Evolutionary conservation across 2,329 filamentous ascomycete species (phyloP).

Genomic region (Monilinia vaccinii-corymbosi): DNA sequence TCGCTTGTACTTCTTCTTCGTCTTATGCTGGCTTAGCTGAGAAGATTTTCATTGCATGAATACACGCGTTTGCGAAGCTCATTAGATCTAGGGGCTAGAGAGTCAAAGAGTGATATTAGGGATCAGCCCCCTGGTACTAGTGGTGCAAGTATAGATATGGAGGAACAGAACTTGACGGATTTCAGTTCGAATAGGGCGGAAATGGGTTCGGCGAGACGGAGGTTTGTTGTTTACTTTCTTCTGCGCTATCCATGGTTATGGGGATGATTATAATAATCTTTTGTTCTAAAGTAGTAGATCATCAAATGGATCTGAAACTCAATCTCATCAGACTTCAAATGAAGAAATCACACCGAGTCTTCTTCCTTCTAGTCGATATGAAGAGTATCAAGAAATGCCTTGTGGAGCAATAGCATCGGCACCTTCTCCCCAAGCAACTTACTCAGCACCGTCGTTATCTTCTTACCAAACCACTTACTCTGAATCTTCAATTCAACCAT

Average conservation of each 20-base stretch:
- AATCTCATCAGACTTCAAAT: neutral
- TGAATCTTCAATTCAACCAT: neutral
- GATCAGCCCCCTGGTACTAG: neutral
- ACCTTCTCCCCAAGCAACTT: too few relatives aligned
- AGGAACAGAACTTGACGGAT: neutral
- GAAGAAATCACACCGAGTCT: neutral
- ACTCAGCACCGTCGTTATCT: neutral
- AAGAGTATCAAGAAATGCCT: neutral
- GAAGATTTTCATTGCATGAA: neutral
- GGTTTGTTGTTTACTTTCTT: neutral
- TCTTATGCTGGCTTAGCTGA: neutral
- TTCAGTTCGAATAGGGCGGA: neutral
- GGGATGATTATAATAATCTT: neutral
- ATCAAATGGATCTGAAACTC: neutral
- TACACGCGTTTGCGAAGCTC: conserved; percentile 15
- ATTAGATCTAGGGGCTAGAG: neutral
- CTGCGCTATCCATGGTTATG: neutral
- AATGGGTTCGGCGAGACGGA: neutral
- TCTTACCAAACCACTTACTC: too few relatives aligned
- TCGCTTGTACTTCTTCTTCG: neutral
- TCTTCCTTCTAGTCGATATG: neutral
- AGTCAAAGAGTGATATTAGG: neutral
- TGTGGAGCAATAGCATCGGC: neutral
- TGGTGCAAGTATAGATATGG: neutral
- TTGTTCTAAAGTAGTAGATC: neutral